These are phyloP conservation scores for Lecanosticta acicola DNA, from an alignment of 2,329 filamentous ascomycete species.

Conservation along the genomic window DNA sequence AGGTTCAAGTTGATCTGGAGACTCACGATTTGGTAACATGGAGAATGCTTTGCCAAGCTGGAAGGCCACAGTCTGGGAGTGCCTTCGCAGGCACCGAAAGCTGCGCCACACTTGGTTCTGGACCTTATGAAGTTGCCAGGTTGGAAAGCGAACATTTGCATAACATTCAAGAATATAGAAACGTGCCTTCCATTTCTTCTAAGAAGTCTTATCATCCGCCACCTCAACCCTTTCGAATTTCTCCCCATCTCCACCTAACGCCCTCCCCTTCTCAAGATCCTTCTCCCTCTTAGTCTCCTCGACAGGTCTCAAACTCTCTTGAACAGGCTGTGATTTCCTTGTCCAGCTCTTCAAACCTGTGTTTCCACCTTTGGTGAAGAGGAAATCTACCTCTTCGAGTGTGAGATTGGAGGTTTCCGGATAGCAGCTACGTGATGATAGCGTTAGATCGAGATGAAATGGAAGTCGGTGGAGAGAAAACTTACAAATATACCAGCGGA, in stretches of 20 bases:
- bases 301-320: slow-evolving; percentile 20
- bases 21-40: too few relatives aligned
- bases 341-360: slow-evolving; percentile 21
- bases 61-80: too few relatives aligned
- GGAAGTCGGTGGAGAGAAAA: background rate
- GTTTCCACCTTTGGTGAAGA: slow-evolving; percentile 34
- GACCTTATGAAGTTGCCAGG: too few relatives aligned
- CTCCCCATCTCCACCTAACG: background rate
- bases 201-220: background rate
- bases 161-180: too few relatives aligned
- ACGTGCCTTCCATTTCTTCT: background rate
- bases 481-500: slow-evolving; percentile 43
- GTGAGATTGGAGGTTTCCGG: slow-evolving; percentile 42
- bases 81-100: too few relatives aligned
- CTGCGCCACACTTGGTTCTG: too few relatives aligned
- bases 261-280: slow-evolving; percentile 9
- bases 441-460: background rate
- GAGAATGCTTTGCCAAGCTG: too few relatives aligned
- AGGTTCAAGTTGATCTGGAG: too few relatives aligned
- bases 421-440: slow-evolving; percentile 6
- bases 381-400: slow-evolving; percentile 42
- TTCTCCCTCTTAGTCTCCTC: slow-evolving; percentile 13
- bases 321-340: slow-evolving; percentile 21
- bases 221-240: background rate
- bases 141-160: too few relatives aligned